Evolutionary conservation across 768 basidiomycete species (phyloP).

Genomic region (Russula emetica): DNA sequence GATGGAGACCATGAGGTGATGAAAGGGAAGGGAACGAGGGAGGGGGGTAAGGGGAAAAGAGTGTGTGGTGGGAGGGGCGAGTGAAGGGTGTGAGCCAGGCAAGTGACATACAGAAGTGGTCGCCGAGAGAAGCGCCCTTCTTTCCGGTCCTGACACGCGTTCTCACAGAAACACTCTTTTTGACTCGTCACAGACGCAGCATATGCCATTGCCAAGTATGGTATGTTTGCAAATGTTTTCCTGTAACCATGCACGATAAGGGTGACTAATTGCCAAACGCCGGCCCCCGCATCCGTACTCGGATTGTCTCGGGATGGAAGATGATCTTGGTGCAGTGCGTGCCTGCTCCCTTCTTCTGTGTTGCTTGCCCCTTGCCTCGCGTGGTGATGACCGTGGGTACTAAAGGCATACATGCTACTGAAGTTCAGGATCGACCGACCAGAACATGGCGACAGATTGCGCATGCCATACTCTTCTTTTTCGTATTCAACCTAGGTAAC

Average conservation of each 20-base stretch:
- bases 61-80: neutral
- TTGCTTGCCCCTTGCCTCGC: neutral
- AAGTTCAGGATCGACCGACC: conserved; percentile 51
- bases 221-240: neutral
- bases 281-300: neutral
- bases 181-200: neutral
- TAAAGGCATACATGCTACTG: conserved; percentile 37
- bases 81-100: neutral
- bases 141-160: no score
- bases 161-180: neutral
- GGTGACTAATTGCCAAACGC: neutral
- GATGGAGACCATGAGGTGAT: neutral
- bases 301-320: neutral
- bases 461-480: conserved; percentile 47
- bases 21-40: neutral
- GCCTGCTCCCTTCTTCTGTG: neutral
- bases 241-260: neutral
- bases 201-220: neutral
- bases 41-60: neutral
- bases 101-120: neutral
- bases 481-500: conserved; percentile 60
- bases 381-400: neutral
- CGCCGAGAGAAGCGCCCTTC: neutral
- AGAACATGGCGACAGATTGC: conserved; percentile 51
- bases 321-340: neutral